phyloP scores from a whole-genome alignment of 805 yeast genomes.

The Yarrowia sp. region DNA sequence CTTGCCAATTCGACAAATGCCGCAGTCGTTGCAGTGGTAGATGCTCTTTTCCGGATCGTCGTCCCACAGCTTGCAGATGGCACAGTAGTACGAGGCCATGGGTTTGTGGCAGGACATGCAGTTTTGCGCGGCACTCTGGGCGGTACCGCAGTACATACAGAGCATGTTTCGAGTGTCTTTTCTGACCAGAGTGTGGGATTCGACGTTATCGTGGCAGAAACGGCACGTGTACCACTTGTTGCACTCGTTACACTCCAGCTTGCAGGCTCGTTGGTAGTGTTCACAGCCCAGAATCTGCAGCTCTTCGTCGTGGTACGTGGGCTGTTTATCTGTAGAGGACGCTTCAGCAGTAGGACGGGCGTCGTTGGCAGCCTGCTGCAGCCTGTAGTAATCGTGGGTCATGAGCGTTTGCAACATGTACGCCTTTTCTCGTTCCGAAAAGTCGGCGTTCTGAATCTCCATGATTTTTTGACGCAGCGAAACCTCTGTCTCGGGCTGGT shows the following conservation, averaged over 20 bases:
- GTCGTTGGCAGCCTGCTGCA: slow-evolving; percentile 19
- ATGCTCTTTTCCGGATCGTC: slow-evolving; percentile 77
- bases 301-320: slow-evolving; percentile 56
- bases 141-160: slow-evolving; percentile 80
- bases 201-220: slow-evolving; percentile 73
- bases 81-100: slow-evolving; percentile 80
- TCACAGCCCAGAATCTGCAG: slow-evolving; percentile 70
- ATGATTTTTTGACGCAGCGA: slow-evolving; percentile 47
- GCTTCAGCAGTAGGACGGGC: slow-evolving; percentile 13
- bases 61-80: slow-evolving; percentile 80
- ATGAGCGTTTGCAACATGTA: slow-evolving; percentile 50
- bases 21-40: slow-evolving; percentile 92
- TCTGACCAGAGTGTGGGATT: slow-evolving; percentile 65
- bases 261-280: slow-evolving; percentile 85
- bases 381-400: slow-evolving; percentile 49
- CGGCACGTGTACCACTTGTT: slow-evolving; percentile 80
- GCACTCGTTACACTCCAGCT: slow-evolving; percentile 80
- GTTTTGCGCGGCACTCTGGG: slow-evolving; percentile 73
- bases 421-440: slow-evolving; percentile 51
- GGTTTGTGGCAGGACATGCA: slow-evolving; percentile 72
- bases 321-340: slow-evolving; percentile 51
- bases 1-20: slow-evolving; percentile 87
- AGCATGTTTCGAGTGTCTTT: slow-evolving; percentile 68
- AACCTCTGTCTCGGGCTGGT: slow-evolving; percentile 39
- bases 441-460: slow-evolving; percentile 46